These are phyloP conservation scores for Eucalyptus globulus DNA, from an alignment of 345 rosid species.

Conservation along the genomic window DNA sequence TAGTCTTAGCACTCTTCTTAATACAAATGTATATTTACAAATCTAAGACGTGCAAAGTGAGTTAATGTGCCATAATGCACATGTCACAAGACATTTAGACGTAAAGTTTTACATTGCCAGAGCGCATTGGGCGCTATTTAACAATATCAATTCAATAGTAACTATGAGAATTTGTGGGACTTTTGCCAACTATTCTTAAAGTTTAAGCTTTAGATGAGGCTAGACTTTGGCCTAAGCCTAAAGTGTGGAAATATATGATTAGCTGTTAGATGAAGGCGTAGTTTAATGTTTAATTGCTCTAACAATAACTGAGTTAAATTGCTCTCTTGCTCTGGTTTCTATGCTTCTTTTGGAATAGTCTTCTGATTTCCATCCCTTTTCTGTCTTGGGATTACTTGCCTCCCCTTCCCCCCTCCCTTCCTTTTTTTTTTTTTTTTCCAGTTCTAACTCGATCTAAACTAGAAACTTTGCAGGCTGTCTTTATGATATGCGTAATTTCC, in stretches of 20 bases:
- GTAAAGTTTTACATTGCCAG: neutral
- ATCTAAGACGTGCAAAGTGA: neutral
- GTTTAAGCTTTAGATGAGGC: neutral
- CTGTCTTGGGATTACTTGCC: neutral
- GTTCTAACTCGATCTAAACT: neutral
- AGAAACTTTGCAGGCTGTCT: slow-evolving; percentile 56
- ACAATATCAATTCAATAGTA: neutral
- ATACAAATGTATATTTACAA: neutral
- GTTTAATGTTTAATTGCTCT: neutral
- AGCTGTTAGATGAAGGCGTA: neutral
- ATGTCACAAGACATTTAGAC: neutral
- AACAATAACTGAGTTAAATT: neutral
- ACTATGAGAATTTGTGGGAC: neutral
- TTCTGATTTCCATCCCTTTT: neutral
- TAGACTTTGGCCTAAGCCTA: neutral
- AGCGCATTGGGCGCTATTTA: neutral
- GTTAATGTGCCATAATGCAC: neutral
- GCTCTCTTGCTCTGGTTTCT: neutral
- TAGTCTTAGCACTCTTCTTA: neutral
- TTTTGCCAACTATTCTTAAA: neutral
- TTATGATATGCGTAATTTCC: slow-evolving; percentile 74
- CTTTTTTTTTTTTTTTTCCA: neutral
- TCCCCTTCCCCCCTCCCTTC: neutral
- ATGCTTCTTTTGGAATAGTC: neutral
- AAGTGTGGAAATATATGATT: neutral